Evolutionary conservation across 169 alveolate species (phyloP), one percentile per base, ranked within the genome.

Genomic region (Eimeria falciformis): DNA sequence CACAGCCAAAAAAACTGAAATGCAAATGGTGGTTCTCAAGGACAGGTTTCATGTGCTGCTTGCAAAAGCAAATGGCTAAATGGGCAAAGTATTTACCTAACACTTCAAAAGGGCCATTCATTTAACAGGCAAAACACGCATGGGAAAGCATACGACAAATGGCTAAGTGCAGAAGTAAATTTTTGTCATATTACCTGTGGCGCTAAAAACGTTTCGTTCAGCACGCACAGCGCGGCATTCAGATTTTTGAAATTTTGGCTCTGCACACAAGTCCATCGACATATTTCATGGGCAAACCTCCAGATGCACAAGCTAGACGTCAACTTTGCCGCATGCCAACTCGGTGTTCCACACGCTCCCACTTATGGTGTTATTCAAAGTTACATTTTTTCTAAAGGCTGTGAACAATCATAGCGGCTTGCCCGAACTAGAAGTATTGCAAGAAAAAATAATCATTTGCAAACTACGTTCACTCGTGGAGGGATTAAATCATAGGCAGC

Each of bases 281-380:
- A 53, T 33, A 33, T 33, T 33, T 2, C 40, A 33, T 33, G 40
- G 4, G 40, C 40, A 33, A 33, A 33, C 40, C 40, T 33, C 40
- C 40, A 33, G 40, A 55, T 81, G 90, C 14, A 81, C 90, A 65
- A 81, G 46, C 90, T 81, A 40, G 77, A 81, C 58, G 33, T 58
- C 77, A 2, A 23, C 58, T 18, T 56, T 37, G 40, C 58, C 77
- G 75, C 90, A 81, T 37, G 90, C 77, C 90, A 3, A 71, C 46
- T 81, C 58, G 43, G 90, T 56, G 17, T 23, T 81, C 90, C 90
- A 81, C 58, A 46, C 18, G 77, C 62, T 37, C 46, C 90, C 90
- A 21, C 43, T 21, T 5, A 65, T 56, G 65, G 90, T 81, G 40
- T 81, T 75, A 43, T 40, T 81, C 77, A 71, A 53, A 3, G 90